A percentile compares a stretch with the other conserved stretches of the same genome.
These are phyloP conservation scores for Phylloporus sp. DNA, from an alignment of 768 basidiomycete species.

Conservation along the genomic window DNA sequence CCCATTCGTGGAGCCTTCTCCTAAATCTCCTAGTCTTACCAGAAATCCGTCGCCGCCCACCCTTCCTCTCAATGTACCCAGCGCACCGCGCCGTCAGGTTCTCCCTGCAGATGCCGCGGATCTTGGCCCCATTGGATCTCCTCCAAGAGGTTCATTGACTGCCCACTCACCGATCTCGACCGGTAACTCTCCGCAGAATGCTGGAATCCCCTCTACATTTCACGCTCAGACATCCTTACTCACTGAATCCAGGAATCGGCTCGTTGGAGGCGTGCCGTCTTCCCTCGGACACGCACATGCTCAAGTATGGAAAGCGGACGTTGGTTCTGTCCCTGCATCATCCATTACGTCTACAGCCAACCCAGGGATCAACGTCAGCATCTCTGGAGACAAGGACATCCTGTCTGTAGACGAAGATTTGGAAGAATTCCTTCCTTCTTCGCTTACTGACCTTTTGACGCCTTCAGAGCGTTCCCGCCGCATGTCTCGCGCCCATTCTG, in stretches of 20 bases:
- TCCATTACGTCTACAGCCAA: conserved; percentile 2
- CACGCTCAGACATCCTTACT: conserved; percentile 60
- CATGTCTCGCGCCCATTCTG: conserved; percentile 71
- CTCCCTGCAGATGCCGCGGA: conserved; percentile 42
- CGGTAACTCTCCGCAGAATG: conserved; percentile 39
- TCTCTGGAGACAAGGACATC: conserved; percentile 43
- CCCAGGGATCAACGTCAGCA: conserved; percentile 14
- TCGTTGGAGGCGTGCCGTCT: conserved; percentile 48
- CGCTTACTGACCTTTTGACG: conserved; percentile 83
- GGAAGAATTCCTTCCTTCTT: conserved; percentile 87
- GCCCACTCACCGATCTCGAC: conserved; percentile 53
- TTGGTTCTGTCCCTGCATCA: conserved; percentile 22
- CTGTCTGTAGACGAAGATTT: conserved; percentile 57
- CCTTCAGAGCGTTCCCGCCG: conserved; percentile 81
- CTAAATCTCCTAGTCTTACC: conserved; percentile 12
- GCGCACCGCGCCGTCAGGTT: conserved; percentile 46
- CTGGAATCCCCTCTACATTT: conserved; percentile 58
- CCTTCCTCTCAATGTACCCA: conserved; percentile 49
- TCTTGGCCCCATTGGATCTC: conserved; percentile 83
- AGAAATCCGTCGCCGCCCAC: conserved; percentile 43
- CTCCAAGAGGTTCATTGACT: conserved; percentile 48
- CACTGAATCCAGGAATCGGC: conserved; percentile 36
- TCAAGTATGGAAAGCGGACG: conserved; percentile 28
- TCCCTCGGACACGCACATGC: conserved; percentile 47
- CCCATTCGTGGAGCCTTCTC: conserved; percentile 1